These are phyloP conservation scores for Trypanosoma scelopori DNA, from an alignment of 208 protist species.

Conservation along the genomic window DNA sequence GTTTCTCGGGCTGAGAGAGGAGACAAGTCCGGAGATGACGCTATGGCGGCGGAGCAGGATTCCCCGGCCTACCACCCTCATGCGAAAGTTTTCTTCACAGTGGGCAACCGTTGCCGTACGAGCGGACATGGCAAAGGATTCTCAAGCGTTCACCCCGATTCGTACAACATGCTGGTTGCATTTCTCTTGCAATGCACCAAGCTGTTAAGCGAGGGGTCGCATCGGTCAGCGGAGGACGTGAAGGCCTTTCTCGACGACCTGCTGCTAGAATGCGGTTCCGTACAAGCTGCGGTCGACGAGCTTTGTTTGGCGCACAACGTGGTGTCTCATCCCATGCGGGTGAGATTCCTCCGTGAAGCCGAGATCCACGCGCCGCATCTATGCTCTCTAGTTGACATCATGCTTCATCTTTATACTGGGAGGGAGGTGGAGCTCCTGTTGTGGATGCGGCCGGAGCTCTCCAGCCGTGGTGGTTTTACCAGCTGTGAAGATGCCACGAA, in stretches of 20 bases:
- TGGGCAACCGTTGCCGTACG: no score
- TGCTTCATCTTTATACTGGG: conserved; percentile 24
- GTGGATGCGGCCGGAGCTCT: conserved; percentile 14
- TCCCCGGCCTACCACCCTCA: not conserved
- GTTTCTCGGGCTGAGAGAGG: not conserved
- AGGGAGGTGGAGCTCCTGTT: conserved; percentile 27
- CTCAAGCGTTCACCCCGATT: conserved; percentile 11
- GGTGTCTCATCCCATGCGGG: conserved; percentile 24
- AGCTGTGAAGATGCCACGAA: not conserved
- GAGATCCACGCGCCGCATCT: conserved; percentile 28
- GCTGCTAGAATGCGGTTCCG: conserved; percentile 4
- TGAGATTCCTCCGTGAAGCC: conserved; percentile 3
- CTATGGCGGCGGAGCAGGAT: not conserved
- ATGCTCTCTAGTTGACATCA: conserved; percentile 23
- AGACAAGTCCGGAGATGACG: not conserved
- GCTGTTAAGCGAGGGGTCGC: not conserved
- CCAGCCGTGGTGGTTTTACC: conserved; percentile 4
- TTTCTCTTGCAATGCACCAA: conserved; percentile 8
- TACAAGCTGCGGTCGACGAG: conserved; percentile 23
- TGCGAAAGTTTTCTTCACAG: not conserved
- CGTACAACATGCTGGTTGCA: conserved; percentile 15
- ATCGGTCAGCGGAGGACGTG: not conserved
- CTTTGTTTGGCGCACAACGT: conserved; percentile 13
- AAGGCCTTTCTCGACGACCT: conserved; percentile 11
- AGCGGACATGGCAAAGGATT: no score